Percentiles rank a stretch among this genome's conserved stretches.
phyloP scores from a whole-genome alignment of 2,329 filamentous ascomycete species.

The Xylaria sp. region DNA sequence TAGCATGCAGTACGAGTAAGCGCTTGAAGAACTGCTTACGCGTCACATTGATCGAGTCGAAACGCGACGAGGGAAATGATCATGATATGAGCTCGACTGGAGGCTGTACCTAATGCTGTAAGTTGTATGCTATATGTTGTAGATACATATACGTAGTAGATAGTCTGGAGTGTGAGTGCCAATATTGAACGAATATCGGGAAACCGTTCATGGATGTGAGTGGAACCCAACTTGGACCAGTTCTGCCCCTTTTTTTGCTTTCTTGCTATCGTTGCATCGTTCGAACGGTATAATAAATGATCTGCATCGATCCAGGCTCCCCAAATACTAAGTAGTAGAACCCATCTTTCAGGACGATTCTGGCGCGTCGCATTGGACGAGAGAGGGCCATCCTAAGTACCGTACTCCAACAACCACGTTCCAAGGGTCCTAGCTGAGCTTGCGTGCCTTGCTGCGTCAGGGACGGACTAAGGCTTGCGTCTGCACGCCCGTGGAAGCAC shows the following conservation, averaged over 20 bases:
- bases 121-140: not conserved
- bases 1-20: constrained; percentile 18
- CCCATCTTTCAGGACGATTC: constrained; percentile 5
- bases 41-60: constrained; percentile 16
- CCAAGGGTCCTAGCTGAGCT: constrained; percentile 28
- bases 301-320: constrained; percentile 24
- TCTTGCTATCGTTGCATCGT: constrained; percentile 12
- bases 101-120: not conserved
- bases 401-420: constrained; percentile 28
- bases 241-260: constrained; percentile 7
- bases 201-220: constrained; percentile 7
- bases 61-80: not conserved
- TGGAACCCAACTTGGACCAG: constrained; percentile 19
- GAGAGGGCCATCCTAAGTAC: not conserved
- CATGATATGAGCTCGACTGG: constrained; percentile 3
- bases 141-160: not conserved
- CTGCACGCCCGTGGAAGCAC: constrained; percentile 18
- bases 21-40: constrained; percentile 27
- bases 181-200: constrained; percentile 29
- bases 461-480: constrained; percentile 13
- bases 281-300: constrained; percentile 10
- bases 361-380: constrained; percentile 19
- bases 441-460: constrained; percentile 26
- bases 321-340: constrained; percentile 18
- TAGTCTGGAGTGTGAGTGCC: constrained; percentile 21